These are phyloP conservation scores for Epithemia pelagica DNA, from an alignment of 108 stramenopile genomes.

Conservation along the genomic window DNA sequence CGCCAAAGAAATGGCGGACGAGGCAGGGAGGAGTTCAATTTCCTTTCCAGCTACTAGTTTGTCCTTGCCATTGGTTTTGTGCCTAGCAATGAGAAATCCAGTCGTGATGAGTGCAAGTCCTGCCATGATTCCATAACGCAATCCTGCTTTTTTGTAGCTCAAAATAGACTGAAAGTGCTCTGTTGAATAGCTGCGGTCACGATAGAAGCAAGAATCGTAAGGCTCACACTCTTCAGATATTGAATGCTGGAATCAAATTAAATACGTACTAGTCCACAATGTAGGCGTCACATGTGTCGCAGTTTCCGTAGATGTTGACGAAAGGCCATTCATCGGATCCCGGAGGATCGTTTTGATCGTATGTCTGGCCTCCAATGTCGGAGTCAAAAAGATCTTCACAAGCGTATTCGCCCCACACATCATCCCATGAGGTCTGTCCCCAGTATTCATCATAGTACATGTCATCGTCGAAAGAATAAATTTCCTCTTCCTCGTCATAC, in stretches of 20 bases:
- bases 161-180: slow-evolving; percentile 35
- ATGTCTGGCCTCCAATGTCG: slow-evolving; percentile 2
- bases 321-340: slow-evolving; percentile 37
- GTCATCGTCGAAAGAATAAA: slow-evolving; percentile 27
- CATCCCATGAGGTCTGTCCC: slow-evolving; percentile 32
- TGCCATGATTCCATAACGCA: slow-evolving; percentile 16
- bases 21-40: not conserved
- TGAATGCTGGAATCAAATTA: not conserved
- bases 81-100: not conserved
- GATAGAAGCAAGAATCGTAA: not conserved
- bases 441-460: slow-evolving; percentile 32
- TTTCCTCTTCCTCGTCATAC: slow-evolving; percentile 10
- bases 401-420: slow-evolving; percentile 40
- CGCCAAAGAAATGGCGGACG: not conserved
- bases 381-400: slow-evolving; percentile 36
- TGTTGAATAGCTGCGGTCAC: slow-evolving; percentile 16
- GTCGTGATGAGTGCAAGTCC: slow-evolving; percentile 21
- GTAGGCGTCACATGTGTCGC: slow-evolving; percentile 42
- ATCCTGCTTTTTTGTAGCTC: slow-evolving; percentile 20
- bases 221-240: not conserved
- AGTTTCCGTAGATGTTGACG: slow-evolving; percentile 39
- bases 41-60: not conserved
- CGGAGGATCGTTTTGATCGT: slow-evolving; percentile 9
- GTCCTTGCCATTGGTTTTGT: not conserved
- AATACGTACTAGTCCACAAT: slow-evolving; percentile 26